Conservation (phyloP, 345 rosid species). For the Noccaea bulbosa region DNA sequence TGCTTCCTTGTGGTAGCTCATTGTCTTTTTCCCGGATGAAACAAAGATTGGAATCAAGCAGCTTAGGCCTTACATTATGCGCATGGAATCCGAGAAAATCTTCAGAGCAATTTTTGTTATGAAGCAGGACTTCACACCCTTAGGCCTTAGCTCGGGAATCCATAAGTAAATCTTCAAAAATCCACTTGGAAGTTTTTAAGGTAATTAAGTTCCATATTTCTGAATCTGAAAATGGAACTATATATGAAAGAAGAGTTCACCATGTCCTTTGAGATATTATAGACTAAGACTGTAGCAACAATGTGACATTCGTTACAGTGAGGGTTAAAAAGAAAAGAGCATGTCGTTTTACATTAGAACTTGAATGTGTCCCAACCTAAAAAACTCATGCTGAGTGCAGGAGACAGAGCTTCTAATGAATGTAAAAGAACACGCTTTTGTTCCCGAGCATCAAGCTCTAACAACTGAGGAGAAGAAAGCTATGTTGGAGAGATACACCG, state of each 20-base stretch:
- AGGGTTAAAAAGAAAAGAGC: too few species aligned
- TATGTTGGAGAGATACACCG: slow-evolving; percentile 69
- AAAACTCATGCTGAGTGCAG: slow-evolving; percentile 38
- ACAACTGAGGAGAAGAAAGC: slow-evolving; percentile 74
- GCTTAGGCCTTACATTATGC: slow-evolving; percentile 60
- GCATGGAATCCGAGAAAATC: slow-evolving; percentile 77
- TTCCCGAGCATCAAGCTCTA: slow-evolving; percentile 77
- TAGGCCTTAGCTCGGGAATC: slow-evolving; percentile 79
- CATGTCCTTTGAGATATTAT: too few species aligned
- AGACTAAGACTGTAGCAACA: not conserved
- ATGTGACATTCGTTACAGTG: too few species aligned
- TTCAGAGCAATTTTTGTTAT: slow-evolving; percentile 75
- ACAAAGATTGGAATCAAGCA: slow-evolving; percentile 65
- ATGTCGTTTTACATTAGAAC: not conserved
- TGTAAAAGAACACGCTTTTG: slow-evolving; percentile 74
- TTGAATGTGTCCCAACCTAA: not conserved
- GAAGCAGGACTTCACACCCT: slow-evolving; percentile 77
- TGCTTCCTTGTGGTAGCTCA: slow-evolving; percentile 48
- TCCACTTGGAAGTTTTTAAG: slow-evolving; percentile 84
- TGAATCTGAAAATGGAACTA: not conserved
- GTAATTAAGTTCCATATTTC: slow-evolving; percentile 39
- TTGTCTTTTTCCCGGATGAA: slow-evolving; percentile 72
- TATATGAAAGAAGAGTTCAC: too few species aligned
- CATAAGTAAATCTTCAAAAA: slow-evolving; percentile 58
- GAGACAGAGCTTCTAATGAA: slow-evolving; percentile 74